Evolutionary conservation across 2,329 filamentous ascomycete genomes (phyloP), one percentile per base, ranked within the genome.

Genomic region (Pleurostoma richardsiae): DNA sequence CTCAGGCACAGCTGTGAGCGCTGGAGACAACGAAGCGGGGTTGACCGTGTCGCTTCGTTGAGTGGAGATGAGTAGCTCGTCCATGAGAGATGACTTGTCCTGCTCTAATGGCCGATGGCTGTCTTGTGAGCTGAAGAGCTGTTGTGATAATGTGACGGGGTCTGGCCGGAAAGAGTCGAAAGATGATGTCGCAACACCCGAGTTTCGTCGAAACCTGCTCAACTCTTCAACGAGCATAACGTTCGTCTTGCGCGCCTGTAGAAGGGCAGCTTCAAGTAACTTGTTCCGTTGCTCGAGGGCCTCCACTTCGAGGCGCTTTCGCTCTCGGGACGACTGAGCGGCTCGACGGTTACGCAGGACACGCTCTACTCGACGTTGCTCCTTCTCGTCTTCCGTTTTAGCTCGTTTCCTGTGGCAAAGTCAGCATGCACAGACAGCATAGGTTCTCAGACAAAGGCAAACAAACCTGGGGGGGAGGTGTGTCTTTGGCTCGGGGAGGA

Each of bases 341-440:
- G 94, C 94, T 49, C 91, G 88, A 55, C 94, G 89, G 65, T 99
- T 99, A 40, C 94, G 86, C 58, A 97, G 89, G 54, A 99, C 94
- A 52, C 94, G 89, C 74, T 99, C 94, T 46, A 97, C 95, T 52
- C 94, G 88, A 40, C 94, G 87, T 69, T 99, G 94, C 71, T 97
- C 94, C 73, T 99, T 99, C 70, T 99, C 94, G 61, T 96, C 94
- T 60, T 95, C 92, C 3, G 94, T 99, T 80, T 97, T 99, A 58
- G 94, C 94, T 52, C 94, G 90, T 82, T 99, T 99, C 56, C 88
- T 90, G 52, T 46, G 6, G 49, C 43, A 6, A 44, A 60, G 55
- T 65, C 60, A 66, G 57, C 46, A 30, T 39, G 19, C 31, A 42
- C n/a, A 29, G 26, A 30, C 4, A 8, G 5, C 6, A 10, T 54